Percentiles rank a stretch among this genome's conserved stretches.
phyloP scores from a whole-genome alignment of 2,329 filamentous ascomycete species.

The Onygena corvina region DNA sequence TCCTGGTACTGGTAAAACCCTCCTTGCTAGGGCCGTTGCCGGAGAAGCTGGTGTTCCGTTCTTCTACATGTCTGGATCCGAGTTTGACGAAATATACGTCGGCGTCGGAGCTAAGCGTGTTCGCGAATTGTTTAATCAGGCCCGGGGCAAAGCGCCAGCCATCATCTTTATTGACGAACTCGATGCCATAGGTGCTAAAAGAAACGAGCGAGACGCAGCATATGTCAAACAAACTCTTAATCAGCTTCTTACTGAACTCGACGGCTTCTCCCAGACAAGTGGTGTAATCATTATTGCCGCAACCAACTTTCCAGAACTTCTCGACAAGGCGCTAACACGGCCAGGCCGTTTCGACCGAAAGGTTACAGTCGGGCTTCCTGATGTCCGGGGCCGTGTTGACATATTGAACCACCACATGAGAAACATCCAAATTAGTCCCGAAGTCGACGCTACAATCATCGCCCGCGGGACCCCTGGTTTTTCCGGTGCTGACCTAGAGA shows the following conservation, averaged over 20 bases:
- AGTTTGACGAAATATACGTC: slow-evolving; percentile 97
- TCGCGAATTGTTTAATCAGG: slow-evolving; percentile 75
- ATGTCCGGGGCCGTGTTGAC: slow-evolving; percentile 82
- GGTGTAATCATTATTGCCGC: slow-evolving; percentile 93
- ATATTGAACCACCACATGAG: slow-evolving; percentile 90
- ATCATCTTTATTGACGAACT: slow-evolving; percentile 95
- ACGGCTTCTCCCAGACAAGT: slow-evolving; percentile 89
- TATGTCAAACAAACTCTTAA: slow-evolving; percentile 97
- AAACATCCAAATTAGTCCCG: slow-evolving; percentile 67
- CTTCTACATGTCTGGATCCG: slow-evolving; percentile 99
- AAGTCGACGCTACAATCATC: slow-evolving; percentile 73
- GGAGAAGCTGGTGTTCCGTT: slow-evolving; percentile 96
- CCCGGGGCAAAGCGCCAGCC: slow-evolving; percentile 71
- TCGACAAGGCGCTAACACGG: slow-evolving; percentile 88
- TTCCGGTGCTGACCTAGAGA: slow-evolving; percentile 91
- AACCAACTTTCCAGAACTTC: slow-evolving; percentile 86
- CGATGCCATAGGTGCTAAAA: slow-evolving; percentile 86
- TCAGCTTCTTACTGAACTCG: slow-evolving; percentile 88
- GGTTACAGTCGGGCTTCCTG: slow-evolving; percentile 75
- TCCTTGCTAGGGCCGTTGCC: slow-evolving; percentile 87
- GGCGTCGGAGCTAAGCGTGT: slow-evolving; percentile 94
- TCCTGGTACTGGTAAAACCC: slow-evolving; percentile 93
- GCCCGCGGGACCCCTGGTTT: slow-evolving; percentile 82
- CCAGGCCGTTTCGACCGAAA: slow-evolving; percentile 94
- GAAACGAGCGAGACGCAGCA: slow-evolving; percentile 82